Evolutionary conservation across 208 protist genomes (phyloP).

Genomic region (Balamuthia mandrillaris): DNA sequence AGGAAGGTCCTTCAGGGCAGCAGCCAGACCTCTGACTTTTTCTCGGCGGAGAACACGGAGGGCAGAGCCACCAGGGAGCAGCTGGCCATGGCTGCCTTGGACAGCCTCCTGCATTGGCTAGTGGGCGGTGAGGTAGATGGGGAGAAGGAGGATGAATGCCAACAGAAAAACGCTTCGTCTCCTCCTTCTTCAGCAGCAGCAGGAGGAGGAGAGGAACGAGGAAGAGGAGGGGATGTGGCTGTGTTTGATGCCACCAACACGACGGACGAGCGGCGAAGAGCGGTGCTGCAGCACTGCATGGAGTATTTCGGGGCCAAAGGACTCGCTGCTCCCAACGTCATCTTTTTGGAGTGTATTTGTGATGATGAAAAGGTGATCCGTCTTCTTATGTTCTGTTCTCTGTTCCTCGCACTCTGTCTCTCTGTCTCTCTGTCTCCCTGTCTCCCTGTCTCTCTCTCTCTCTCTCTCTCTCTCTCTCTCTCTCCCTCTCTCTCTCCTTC

Average conservation of each 20-base stretch:
- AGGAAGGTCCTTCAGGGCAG: background rate
- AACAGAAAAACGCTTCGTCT: too few relatives aligned
- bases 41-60: conserved; percentile 9
- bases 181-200: too few relatives aligned
- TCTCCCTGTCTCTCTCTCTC: too few relatives aligned
- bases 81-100: conserved; percentile 15
- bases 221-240: conserved; percentile 8
- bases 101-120: conserved; percentile 32
- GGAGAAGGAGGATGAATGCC: too few relatives aligned
- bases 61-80: background rate
- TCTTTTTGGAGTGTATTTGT: conserved; percentile 51
- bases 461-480: too few relatives aligned
- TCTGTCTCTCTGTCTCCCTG: too few relatives aligned
- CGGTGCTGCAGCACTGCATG: background rate
- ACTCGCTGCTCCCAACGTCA: too few relatives aligned
- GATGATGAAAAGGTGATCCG: too few relatives aligned
- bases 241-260: conserved; percentile 51
- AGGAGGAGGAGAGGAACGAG: too few relatives aligned
- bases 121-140: too few relatives aligned
- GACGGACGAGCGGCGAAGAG: background rate
- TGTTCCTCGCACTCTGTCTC: background rate
- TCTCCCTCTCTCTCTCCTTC: too few relatives aligned
- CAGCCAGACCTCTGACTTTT: conserved; percentile 36
- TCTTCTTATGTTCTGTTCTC: too few relatives aligned
- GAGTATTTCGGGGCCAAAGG: background rate